phyloP scores from a whole-genome alignment of 345 rosid genomes.

The Rhizophora mangle region DNA sequence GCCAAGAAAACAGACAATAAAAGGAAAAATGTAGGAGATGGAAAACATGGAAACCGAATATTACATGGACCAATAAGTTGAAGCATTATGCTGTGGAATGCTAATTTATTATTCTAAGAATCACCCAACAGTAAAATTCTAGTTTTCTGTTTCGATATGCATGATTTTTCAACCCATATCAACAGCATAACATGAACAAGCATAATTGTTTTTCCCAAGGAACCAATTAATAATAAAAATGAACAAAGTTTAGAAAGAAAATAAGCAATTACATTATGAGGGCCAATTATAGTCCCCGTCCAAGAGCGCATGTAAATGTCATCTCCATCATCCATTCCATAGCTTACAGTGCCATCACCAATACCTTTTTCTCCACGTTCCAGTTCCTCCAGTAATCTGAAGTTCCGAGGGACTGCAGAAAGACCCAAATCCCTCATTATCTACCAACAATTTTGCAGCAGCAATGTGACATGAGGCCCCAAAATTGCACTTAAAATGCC shows the following conservation, averaged over 20 bases:
- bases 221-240: not conserved
- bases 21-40: not conserved
- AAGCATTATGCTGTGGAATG: too few relatives aligned
- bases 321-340: conserved; percentile 93
- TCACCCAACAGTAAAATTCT: too few relatives aligned
- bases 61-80: not conserved
- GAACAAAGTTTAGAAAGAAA: not conserved
- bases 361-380: conserved; percentile 94
- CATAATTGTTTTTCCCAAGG: not conserved
- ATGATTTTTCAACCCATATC: too few relatives aligned
- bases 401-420: conserved; percentile 69
- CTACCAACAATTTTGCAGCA: not conserved
- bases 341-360: conserved; percentile 89
- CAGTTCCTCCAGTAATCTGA: conserved; percentile 82
- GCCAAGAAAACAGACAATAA: too few relatives aligned
- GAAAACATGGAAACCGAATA: not conserved
- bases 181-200: not conserved
- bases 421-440: conserved; percentile 11
- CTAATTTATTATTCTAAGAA: too few relatives aligned
- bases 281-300: conserved; percentile 92
- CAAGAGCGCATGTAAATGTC: conserved; percentile 89
- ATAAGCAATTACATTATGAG: conserved; percentile 64
- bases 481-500: conserved; percentile 3
- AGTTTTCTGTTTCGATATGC: too few relatives aligned
- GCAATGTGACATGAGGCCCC: not conserved